Conservation (phyloP, 495 filamentous ascomycete genomes). For the Pseudomonodictys pantanalensis region DNA sequence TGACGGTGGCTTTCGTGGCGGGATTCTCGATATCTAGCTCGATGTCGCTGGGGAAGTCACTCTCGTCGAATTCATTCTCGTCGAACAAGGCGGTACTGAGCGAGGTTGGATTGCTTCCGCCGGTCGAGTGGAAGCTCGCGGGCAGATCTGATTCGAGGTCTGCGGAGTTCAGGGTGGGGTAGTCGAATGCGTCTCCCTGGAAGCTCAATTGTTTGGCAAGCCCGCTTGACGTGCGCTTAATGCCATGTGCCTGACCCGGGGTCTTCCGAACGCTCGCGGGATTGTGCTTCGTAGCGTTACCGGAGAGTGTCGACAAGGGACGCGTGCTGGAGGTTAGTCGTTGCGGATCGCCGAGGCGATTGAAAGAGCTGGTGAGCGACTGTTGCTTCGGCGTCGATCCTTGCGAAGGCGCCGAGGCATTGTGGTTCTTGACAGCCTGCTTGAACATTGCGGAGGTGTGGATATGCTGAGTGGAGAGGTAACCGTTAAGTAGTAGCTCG, state of each 20-base stretch:
- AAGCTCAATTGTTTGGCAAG: conserved; percentile 38
- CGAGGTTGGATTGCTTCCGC: neutral
- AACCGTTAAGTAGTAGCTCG: neutral
- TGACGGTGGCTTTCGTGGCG: conserved; percentile 40
- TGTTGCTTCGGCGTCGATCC: conserved; percentile 18
- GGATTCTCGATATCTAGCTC: conserved; percentile 60
- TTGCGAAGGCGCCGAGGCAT: neutral
- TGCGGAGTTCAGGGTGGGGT: conserved; percentile 1
- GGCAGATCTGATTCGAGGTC: conserved; percentile 1
- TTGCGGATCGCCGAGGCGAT: neutral
- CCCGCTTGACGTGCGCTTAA: conserved; percentile 43
- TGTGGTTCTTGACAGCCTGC: conserved; percentile 27
- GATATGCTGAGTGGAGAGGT: conserved; percentile 11
- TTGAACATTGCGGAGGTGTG: conserved; percentile 28
- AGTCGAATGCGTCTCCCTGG: conserved; percentile 35
- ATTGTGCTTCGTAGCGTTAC: conserved; percentile 31
- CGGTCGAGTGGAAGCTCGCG: conserved; percentile 2
- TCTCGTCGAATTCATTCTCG: conserved; percentile 67
- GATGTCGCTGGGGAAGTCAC: conserved; percentile 68
- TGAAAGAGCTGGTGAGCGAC: conserved; percentile 19
- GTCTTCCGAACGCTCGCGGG: neutral
- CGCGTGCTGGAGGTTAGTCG: conserved; percentile 14
- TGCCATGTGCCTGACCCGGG: conserved; percentile 7
- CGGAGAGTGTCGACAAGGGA: conserved; percentile 30
- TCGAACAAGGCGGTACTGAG: conserved; percentile 48